Conservation (phyloP, 352 stramenopile species). For the Globisporangium splendens region DNA sequence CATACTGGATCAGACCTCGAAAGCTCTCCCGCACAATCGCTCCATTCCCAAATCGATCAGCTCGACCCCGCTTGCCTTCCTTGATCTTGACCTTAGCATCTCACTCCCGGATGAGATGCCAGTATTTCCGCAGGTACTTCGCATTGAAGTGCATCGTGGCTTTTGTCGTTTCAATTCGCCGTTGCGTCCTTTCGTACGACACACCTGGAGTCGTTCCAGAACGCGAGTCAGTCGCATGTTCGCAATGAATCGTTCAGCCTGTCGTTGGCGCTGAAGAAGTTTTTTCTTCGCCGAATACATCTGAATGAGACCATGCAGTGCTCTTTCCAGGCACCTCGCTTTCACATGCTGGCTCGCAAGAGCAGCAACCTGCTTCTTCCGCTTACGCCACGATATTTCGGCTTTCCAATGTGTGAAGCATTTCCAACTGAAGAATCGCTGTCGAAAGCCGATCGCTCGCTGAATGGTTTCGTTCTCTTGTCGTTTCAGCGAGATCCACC, state of each 20-base stretch:
- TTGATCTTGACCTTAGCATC: not conserved
- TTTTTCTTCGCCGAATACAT: not conserved
- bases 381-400: constrained; percentile 15
- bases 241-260: not conserved
- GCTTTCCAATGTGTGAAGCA: constrained; percentile 31
- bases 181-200: constrained; percentile 1
- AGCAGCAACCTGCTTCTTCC: constrained; percentile 12
- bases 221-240: not conserved
- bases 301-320: not conserved
- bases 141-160: constrained; percentile 17
- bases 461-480: constrained; percentile 26
- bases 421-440: constrained; percentile 33
- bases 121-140: constrained; percentile 19
- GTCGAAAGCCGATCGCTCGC: constrained; percentile 30
- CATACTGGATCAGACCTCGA: constrained; percentile 3
- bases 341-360: not conserved
- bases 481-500: constrained; percentile 14
- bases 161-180: not conserved
- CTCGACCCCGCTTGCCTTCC: not conserved
- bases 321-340: not conserved
- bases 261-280: not conserved
- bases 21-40: no score
- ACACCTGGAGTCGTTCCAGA: not conserved
- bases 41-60: not conserved
- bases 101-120: constrained; percentile 22